Percentiles rank a stretch among this genome's conserved stretches.
Evolutionary conservation across 805 yeast species (phyloP).

Genomic region (Grigorovia jiainica): DNA sequence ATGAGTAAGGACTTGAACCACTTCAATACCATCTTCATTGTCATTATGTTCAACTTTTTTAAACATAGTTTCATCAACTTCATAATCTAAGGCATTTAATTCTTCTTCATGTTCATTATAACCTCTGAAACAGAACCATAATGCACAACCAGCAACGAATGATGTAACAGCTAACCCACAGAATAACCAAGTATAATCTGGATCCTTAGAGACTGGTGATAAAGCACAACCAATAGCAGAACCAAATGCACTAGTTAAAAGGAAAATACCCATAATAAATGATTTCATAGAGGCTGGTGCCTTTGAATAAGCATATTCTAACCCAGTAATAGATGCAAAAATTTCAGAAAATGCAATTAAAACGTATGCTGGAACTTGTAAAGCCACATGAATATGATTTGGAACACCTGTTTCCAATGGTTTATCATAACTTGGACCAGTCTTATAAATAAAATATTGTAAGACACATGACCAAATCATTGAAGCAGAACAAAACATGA

Average conservation of each 20-base stretch:
- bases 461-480: conserved; percentile 72
- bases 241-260: conserved; percentile 67
- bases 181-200: conserved; percentile 62
- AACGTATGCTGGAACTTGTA: conserved; percentile 58
- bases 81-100: conserved; percentile 41
- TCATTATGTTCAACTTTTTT: conserved; percentile 2
- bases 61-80: conserved; percentile 14
- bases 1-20: background rate
- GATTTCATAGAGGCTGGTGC: conserved; percentile 53
- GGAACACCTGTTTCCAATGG: conserved; percentile 38
- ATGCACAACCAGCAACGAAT: conserved; percentile 46
- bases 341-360: conserved; percentile 69
- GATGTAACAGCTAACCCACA: conserved; percentile 53
- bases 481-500: conserved; percentile 51
- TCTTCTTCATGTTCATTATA: conserved; percentile 50
- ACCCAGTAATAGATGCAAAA: conserved; percentile 71
- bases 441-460: conserved; percentile 56
- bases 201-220: conserved; percentile 57
- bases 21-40: conserved; percentile 4
- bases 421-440: conserved; percentile 64
- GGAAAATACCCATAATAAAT: conserved; percentile 42
- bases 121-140: conserved; percentile 51
- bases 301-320: conserved; percentile 76
- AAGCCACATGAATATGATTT: conserved; percentile 49
- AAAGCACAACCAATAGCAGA: conserved; percentile 69